Evolutionary conservation across 495 filamentous ascomycete species (phyloP).

Genomic region (Podospora anserina): DNA sequence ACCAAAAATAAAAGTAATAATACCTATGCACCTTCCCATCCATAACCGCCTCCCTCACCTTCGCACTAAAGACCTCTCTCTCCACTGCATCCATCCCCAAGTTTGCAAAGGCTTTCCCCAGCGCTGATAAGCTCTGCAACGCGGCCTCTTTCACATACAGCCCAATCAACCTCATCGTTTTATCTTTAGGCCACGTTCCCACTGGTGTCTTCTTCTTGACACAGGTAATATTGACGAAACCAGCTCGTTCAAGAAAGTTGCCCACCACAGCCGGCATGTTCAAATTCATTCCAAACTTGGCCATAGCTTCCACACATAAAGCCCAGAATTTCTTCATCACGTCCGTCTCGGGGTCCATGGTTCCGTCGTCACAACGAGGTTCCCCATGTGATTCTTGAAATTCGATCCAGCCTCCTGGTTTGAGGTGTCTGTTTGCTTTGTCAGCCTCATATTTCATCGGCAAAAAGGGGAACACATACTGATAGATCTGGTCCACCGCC

Average conservation of each 20-base stretch:
- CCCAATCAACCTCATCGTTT: constrained; percentile 54
- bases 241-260: constrained; percentile 49
- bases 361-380: constrained; percentile 38
- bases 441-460: not conserved
- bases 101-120: constrained; percentile 51
- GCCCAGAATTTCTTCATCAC: constrained; percentile 31
- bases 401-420: constrained; percentile 38
- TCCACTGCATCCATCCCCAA: constrained; percentile 34
- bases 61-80: constrained; percentile 32
- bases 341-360: constrained; percentile 27
- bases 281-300: constrained; percentile 39
- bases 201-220: constrained; percentile 51
- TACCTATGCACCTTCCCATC: constrained; percentile 35
- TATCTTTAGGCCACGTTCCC: constrained; percentile 56
- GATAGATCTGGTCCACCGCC: constrained; percentile 30
- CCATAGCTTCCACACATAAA: constrained; percentile 30
- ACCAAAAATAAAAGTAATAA: constrained; percentile 39
- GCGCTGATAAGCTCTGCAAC: constrained; percentile 47
- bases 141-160: constrained; percentile 35
- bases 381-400: constrained; percentile 39
- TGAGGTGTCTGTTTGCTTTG: constrained; percentile 22
- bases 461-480: constrained; percentile 21
- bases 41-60: constrained; percentile 31
- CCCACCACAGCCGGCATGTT: constrained; percentile 43
- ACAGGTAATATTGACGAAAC: constrained; percentile 58